Base-by-base conservation (phyloP, 148 eudicot genomes). In the Simmondsia chinensis region DNA sequence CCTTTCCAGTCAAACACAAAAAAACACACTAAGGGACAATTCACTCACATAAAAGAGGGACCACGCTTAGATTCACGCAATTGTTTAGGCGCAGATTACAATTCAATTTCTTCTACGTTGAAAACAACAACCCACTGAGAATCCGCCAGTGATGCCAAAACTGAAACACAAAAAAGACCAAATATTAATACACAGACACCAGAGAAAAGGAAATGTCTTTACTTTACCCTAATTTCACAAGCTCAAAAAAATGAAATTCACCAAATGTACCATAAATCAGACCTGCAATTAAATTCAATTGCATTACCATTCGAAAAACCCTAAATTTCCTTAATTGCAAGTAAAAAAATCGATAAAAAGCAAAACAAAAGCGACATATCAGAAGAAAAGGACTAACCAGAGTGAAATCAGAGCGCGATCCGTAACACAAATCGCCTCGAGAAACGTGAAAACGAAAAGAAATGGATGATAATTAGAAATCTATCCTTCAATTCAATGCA, bases 401-500 rank as follows among this genome's bases (percentile, higher is more conserved):
- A 6, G 27, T 56, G 35, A n/a, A 21, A 45, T 34, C 25, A 35
- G 43, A 55, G 18, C 19, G 25, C 43, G 43, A 55, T 35, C 60
- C 35, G 19, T 23, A 26, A 44, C 36, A 45, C 11, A 56, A 35
- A 27, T 56, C 22, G 38, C 29, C n/a, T 56, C 53, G 39, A 48
- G 5, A 56, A 26, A 9, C 14, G 28, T 25, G 17, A 44, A 45
- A 12, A n/a, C n/a, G n/a, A 9, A 17, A n/a, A 16, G 7, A 21
- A 23, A 2, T 49, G 32, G 19, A 25, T 28, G 33, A n/a, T n/a
- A 20, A 22, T 9, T 11, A 41, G 41, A 50, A n/a, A n/a, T n/a
- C 35, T 39, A 53, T 50, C 47, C 55, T 51, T 23, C 38, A 46
- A 20, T 56, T 27, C 10, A 63, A 53, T 43, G 48, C 76, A 52